phyloP scores from a whole-genome alignment of 768 basidiomycete genomes.

The Russula abietina region DNA sequence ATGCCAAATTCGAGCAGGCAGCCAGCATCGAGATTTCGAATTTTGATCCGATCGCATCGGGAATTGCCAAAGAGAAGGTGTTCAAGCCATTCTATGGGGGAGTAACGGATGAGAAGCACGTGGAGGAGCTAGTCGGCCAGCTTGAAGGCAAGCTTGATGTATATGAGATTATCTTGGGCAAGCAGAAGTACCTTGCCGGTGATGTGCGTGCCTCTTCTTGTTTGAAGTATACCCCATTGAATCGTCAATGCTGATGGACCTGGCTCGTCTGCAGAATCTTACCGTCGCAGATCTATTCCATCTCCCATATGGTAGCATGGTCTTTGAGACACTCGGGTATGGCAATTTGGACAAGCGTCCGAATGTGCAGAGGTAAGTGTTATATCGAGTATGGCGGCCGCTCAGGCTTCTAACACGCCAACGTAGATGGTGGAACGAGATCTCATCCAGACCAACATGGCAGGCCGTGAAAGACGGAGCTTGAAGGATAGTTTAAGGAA shows the following conservation, averaged over 20 bases:
- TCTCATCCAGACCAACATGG: slow-evolving; percentile 9
- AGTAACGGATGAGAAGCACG: not conserved
- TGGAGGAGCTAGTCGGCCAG: not conserved
- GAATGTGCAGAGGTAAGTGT: slow-evolving; percentile 6
- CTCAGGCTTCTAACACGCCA: not conserved
- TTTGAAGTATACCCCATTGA: not conserved
- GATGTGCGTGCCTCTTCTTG: not conserved
- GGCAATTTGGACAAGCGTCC: not conserved
- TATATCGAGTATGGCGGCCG: not conserved
- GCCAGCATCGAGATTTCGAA: slow-evolving; percentile 27
- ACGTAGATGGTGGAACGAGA: slow-evolving; percentile 17
- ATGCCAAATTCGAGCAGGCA: slow-evolving; percentile 30
- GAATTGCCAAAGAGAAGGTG: not conserved
- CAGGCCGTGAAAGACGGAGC: slow-evolving; percentile 1
- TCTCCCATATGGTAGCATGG: not conserved
- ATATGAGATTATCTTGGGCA: slow-evolving; percentile 9
- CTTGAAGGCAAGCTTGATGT: slow-evolving; percentile 9
- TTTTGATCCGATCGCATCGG: not conserved
- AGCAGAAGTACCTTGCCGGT: slow-evolving; percentile 19
- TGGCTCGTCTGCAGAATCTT: not conserved
- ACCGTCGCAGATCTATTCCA: slow-evolving; percentile 17
- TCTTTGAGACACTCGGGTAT: not conserved
- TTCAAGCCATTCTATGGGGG: not conserved
- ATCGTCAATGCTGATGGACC: not conserved
- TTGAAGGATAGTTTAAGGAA: slow-evolving; percentile 6